Evolutionary conservation across 345 rosid genomes (phyloP), one percentile per base, ranked within the genome.

Genomic region (Gossypium rotundifolium): DNA sequence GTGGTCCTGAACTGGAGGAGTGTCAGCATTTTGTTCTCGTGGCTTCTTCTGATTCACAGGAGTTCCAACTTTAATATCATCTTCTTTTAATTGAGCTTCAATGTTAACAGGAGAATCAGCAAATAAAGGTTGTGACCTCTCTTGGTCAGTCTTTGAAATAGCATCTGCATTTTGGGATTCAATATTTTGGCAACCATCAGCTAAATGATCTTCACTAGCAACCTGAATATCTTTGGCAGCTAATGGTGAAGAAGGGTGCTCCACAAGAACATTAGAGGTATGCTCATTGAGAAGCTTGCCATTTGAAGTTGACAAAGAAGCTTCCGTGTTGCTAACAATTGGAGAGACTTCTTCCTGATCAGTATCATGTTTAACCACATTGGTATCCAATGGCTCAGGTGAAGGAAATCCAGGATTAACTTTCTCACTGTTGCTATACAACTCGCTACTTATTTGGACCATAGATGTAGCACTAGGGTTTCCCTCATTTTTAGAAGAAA

Each of bases 1-100:
- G 76, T 88, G 98, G 70, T 96, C 98, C 79, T 93, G 91, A 72
- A 84, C 74, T 53, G 85, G 81, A 54, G 88, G 75, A 48, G 70
- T 78, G 76, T 84, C 88, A 67, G 77, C 76, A 77, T 81, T 86
- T 68, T 71, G 82, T 66, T 83, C 86, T 48, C 53, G 81, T 65
- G 83, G 86, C 69, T 75, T 83, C 82, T 81, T 87, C 77, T 83
- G 74, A 81, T 82, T 74, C 69, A 71, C 80, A 74, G 65, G 76
- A 77, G 84, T 73, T 75, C 74, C 88, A 79, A 76, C 75, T 73
- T 74, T 85, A 76, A 45, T 57, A 74, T 82, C 89, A 72, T 70
- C 82, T 65, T 85, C 83, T 22, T 76, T 81, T 44, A 64, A 18
- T 75, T 75, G 78, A 81, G 70, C 68, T 74, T 73, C 94, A 75